phyloP scores from a whole-genome alignment of 1,284 basidiomycete genomes.

The Trametes polyzona region DNA sequence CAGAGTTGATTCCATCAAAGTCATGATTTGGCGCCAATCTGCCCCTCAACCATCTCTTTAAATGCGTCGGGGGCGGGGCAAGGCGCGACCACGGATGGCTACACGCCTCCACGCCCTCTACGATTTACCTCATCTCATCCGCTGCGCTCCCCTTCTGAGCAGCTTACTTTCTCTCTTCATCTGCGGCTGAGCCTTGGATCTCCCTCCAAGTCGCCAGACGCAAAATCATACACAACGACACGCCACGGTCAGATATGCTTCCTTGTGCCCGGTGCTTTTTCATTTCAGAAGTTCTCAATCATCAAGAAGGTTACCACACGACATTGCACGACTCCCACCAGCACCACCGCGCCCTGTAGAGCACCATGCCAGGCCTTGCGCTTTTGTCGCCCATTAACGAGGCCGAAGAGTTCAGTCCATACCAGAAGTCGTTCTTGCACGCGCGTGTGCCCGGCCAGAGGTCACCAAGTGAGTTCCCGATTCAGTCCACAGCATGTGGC shows the following conservation, averaged over 20 bases:
- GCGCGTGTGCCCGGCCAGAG: conserved; percentile 11
- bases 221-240: not conserved
- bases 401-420: conserved; percentile 21
- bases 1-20: conserved; percentile 23
- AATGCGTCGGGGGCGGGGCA: conserved; percentile 19
- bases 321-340: conserved; percentile 9
- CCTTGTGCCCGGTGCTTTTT: not conserved
- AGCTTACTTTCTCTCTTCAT: not conserved
- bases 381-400: conserved; percentile 23
- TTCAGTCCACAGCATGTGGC: not conserved
- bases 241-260: conserved; percentile 16
- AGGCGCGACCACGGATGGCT: conserved; percentile 17
- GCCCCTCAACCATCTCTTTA: conserved; percentile 23
- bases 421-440: conserved; percentile 12
- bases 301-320: conserved; percentile 13
- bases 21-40: conserved; percentile 26
- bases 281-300: conserved; percentile 6
- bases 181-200: not conserved
- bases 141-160: not conserved
- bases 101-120: conserved; percentile 17
- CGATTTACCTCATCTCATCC: not conserved
- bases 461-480: conserved; percentile 19
- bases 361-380: conserved; percentile 18
- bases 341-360: not conserved
- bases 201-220: not conserved